A percentile compares a stretch with the other conserved stretches of the same genome.
These are phyloP conservation scores for Yamadazyma triangularis DNA, from an alignment of 1,139 yeast species.

Conservation along the genomic window DNA sequence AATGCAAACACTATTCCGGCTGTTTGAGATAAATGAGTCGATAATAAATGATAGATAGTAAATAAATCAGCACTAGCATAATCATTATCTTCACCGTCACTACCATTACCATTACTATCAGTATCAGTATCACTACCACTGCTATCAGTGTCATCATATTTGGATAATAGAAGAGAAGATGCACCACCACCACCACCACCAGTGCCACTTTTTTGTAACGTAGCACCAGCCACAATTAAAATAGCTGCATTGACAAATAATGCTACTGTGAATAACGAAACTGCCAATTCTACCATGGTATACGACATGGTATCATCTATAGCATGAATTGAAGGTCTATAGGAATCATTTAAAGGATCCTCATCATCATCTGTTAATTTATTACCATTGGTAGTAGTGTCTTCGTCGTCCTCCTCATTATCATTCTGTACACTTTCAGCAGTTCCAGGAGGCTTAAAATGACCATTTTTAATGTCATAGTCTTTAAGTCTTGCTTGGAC, in stretches of 20 bases:
- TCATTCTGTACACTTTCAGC: constrained; percentile 1
- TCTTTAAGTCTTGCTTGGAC: constrained; percentile 88
- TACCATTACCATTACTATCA: constrained; percentile 45
- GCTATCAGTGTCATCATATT: constrained; percentile 5
- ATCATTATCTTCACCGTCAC: constrained; percentile 38
- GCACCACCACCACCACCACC: no score
- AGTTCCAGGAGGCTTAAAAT: constrained; percentile 22
- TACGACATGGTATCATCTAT: constrained; percentile 63
- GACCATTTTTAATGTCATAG: constrained; percentile 66
- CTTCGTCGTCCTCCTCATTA: constrained; percentile 2
- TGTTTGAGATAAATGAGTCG: constrained; percentile 72
- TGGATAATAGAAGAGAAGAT: no score
- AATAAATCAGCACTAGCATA: constrained; percentile 69
- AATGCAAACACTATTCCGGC: constrained; percentile 92
- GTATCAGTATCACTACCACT: constrained; percentile 13
- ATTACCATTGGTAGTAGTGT: constrained; percentile 2
- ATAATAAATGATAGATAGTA: constrained; percentile 74
- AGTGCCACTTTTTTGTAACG: constrained; percentile 47
- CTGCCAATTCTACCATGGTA: constrained; percentile 60
- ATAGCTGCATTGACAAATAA: constrained; percentile 78
- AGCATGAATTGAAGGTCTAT: constrained; percentile 64
- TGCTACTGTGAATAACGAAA: constrained; percentile 71
- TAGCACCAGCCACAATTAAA: constrained; percentile 71
- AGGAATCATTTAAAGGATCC: constrained; percentile 21
- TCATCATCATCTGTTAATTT: constrained; percentile 18